Base-by-base conservation (phyloP, 73 alveolate genomes). In the Stentor roeselii region DNA sequence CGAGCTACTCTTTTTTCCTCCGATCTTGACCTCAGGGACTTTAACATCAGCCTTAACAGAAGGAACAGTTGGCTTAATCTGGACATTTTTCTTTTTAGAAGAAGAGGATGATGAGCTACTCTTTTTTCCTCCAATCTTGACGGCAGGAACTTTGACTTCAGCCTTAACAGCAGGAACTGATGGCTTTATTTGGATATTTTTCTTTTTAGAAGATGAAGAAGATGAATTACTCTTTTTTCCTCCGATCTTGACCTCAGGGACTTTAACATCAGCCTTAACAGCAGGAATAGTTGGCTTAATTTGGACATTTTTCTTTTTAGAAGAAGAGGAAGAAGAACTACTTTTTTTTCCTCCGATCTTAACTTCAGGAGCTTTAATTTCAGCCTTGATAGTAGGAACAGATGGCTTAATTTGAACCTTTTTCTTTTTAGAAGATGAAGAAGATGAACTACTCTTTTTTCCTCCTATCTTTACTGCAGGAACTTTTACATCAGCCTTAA, bases 81-180 rank as follows among this genome's bases (percentile, higher is more conserved):
- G 15, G 41, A 2, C 80, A 27, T 21, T 32, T 67, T 67, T 67
- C 80, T 67, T 67, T 67, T 67, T 67, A 67, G 50, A 30, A 21
- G 41, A 21, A 30, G 41, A 21, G 37, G 41, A 21, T 36, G 41
- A 21, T 67, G 80, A 67, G 14, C 42, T 27, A 40, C 80, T 32
- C 34, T 67, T 67, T 34, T 67, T 67, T 21, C 15, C 41, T 21
- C 41, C 41, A 67, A 67, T 32, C 14, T 67, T 67, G 34, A 2
- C 41, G 15, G 21, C 37, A 67, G 80, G 80, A 67, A 34, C 42
- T 11, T 67, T 67, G 11, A 67, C 41, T 15, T 67, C 80, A 67
- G 67, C 67, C 21, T 50, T 50, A 11, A 50, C 67, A 11, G 21
- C 67, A 11, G 67, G 67, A n/a, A n/a, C n/a, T n/a, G n/a, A n/a